These are phyloP conservation scores for Gnomoniopsis smithogilvyi DNA, from an alignment of 2,329 filamentous ascomycete species.

Conservation along the genomic window DNA sequence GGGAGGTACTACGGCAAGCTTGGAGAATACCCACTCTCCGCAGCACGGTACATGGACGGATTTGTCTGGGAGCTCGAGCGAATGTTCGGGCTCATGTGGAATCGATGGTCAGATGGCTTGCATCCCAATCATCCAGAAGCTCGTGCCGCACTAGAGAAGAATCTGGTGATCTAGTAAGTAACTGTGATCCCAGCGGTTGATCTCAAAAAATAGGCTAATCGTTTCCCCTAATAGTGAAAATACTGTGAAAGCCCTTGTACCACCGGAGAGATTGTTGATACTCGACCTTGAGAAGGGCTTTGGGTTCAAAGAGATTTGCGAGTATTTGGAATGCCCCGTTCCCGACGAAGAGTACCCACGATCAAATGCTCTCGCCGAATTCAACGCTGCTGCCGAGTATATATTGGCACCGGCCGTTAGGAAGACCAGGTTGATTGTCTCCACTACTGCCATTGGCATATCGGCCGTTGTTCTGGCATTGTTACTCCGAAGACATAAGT, in stretches of 20 bases:
- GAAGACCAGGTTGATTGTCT: not conserved
- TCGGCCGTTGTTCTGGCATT: not conserved
- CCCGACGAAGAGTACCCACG: not conserved
- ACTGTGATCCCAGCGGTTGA: not conserved
- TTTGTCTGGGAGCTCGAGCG: slow-evolving; percentile 2
- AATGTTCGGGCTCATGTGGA: slow-evolving; percentile 5
- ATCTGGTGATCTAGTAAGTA: slow-evolving; percentile 1
- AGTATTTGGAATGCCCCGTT: not conserved
- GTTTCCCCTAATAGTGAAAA: not conserved
- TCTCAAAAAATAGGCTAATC: not conserved
- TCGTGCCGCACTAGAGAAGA: not conserved
- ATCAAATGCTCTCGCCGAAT: not conserved
- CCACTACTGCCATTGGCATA: not conserved
- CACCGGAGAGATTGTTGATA: not conserved
- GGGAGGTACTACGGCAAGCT: slow-evolving; percentile 1
- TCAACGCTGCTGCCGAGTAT: not conserved
- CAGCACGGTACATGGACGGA: not conserved
- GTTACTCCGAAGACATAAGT: not conserved
- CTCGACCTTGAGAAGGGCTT: slow-evolving; percentile 1
- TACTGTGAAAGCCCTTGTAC: slow-evolving; percentile 1
- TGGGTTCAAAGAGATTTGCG: slow-evolving; percentile 2
- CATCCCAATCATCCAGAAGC: not conserved
- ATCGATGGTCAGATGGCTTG: slow-evolving; percentile 1
- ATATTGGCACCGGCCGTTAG: not conserved
- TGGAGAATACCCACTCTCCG: not conserved